Evolutionary conservation across 768 basidiomycete species (phyloP).

Genomic region (Tylopilus felleus): DNA sequence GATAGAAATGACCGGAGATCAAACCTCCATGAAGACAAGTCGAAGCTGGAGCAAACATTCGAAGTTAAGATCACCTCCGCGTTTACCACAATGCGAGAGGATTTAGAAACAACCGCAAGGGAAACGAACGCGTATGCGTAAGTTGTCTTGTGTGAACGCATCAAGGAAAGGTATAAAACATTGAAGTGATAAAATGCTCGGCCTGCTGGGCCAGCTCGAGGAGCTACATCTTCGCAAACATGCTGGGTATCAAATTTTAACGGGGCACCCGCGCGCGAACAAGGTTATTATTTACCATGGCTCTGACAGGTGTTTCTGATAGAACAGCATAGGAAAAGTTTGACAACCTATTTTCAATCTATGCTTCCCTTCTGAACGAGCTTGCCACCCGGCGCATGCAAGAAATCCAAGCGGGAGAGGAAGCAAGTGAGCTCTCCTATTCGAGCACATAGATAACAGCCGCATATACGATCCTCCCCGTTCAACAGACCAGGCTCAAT

Average conservation of each 20-base stretch:
- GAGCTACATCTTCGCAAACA: slow-evolving; percentile 18
- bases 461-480: slow-evolving; percentile 2
- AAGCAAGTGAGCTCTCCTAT: slow-evolving; percentile 28
- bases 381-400: slow-evolving; percentile 31
- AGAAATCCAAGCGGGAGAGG: slow-evolving; percentile 31
- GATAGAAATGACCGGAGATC: not conserved
- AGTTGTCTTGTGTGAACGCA: slow-evolving; percentile 4
- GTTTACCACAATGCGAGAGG: slow-evolving; percentile 16
- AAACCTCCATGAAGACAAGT: slow-evolving; percentile 3
- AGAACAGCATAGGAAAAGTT: slow-evolving; percentile 20
- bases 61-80: slow-evolving; percentile 16
- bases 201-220: slow-evolving; percentile 21
- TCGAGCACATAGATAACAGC: not conserved
- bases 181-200: slow-evolving; percentile 20
- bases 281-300: slow-evolving; percentile 12
- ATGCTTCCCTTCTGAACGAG: slow-evolving; percentile 29
- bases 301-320: slow-evolving; percentile 5
- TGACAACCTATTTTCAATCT: slow-evolving; percentile 20
- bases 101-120: slow-evolving; percentile 6
- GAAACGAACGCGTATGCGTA: slow-evolving; percentile 32
- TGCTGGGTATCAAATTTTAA: slow-evolving; percentile 3
- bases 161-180: not conserved
- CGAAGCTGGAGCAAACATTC: slow-evolving; percentile 19
- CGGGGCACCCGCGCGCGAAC: slow-evolving; percentile 6
- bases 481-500: slow-evolving; percentile 32